Evolutionary conservation across 2,329 filamentous ascomycete species (phyloP).

Genomic region (Thelonectria rubi): DNA sequence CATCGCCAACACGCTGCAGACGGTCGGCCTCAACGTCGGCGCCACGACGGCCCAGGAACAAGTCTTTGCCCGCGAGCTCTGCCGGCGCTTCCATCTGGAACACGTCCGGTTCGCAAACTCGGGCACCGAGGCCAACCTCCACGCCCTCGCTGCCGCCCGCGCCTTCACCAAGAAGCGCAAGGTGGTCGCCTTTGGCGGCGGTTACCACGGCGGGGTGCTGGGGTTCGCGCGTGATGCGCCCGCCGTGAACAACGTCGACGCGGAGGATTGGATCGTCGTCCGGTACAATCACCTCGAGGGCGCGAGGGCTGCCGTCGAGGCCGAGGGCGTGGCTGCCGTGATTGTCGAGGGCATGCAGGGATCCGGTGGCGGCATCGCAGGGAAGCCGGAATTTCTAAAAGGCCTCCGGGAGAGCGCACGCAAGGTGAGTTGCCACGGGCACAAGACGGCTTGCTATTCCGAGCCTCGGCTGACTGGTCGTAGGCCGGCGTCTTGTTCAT

Average conservation of each 20-base stretch:
- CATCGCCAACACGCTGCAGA: conserved; percentile 54
- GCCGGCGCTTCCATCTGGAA: conserved; percentile 63
- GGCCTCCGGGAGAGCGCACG: conserved; percentile 59
- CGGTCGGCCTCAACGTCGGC: conserved; percentile 64
- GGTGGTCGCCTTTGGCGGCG: conserved; percentile 61
- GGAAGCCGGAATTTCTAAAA: conserved; percentile 59
- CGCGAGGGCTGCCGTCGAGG: conserved; percentile 54
- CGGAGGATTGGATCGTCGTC: conserved; percentile 66
- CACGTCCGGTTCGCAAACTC: conserved; percentile 70
- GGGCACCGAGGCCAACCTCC: conserved; percentile 71
- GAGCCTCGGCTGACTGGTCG: conserved; percentile 3
- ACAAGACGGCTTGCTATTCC: neutral
- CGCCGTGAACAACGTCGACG: conserved; percentile 58
- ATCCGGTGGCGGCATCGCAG: conserved; percentile 66
- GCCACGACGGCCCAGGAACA: conserved; percentile 62
- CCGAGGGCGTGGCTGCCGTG: conserved; percentile 66
- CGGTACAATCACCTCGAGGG: conserved; percentile 67
- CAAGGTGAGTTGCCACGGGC: conserved; percentile 35
- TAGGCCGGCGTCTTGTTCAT: conserved; percentile 67
- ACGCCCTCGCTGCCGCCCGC: conserved; percentile 65
- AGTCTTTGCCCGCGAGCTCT: conserved; percentile 61
- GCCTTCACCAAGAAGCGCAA: conserved; percentile 55
- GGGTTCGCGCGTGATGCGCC: conserved; percentile 47
- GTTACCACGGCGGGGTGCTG: conserved; percentile 50
- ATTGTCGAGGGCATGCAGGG: conserved; percentile 74